These are phyloP conservation scores for Paralagenidium karlingii DNA, from an alignment of 352 stramenopile genomes.

Conservation along the genomic window DNA sequence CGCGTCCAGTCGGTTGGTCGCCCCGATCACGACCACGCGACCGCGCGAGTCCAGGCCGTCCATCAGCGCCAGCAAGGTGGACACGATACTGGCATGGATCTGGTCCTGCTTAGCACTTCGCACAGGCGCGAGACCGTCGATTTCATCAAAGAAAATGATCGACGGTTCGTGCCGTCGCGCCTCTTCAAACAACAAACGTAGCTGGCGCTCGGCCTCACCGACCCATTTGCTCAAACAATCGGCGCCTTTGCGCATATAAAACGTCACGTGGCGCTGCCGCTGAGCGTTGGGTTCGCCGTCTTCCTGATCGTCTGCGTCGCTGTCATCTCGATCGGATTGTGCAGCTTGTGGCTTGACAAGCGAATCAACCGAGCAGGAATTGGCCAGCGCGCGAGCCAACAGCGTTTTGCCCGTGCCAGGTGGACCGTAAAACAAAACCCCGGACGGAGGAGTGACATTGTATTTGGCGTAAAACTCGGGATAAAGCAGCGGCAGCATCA, in stretches of 20 bases:
- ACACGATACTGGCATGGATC: conserved; percentile 89
- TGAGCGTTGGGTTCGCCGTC: neutral
- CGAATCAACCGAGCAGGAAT: conserved; percentile 37
- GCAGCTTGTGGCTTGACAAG: neutral
- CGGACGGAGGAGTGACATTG: conserved; percentile 65
- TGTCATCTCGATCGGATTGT: conserved; percentile 2
- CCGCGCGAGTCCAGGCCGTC: conserved; percentile 78
- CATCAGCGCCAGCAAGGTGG: conserved; percentile 88
- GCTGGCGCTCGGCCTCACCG: conserved; percentile 83
- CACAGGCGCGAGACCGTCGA: conserved; percentile 86
- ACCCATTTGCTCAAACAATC: conserved; percentile 90
- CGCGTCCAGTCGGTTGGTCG: conserved; percentile 94
- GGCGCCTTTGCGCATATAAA: conserved; percentile 91
- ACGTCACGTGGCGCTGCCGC: conserved; percentile 66
- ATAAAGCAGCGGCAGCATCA: conserved; percentile 87
- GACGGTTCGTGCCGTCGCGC: conserved; percentile 81
- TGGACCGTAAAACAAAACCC: conserved; percentile 84
- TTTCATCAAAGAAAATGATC: conserved; percentile 95
- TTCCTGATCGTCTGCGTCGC: conserved; percentile 6
- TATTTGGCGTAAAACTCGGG: conserved; percentile 89
- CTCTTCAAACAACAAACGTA: conserved; percentile 87
- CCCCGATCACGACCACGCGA: conserved; percentile 95
- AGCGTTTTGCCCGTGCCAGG: conserved; percentile 90
- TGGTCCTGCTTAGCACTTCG: conserved; percentile 89
- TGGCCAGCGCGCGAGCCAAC: conserved; percentile 79